phyloP scores from a whole-genome alignment of 2,329 filamentous ascomycete genomes.

The Talaromyces sp. region DNA sequence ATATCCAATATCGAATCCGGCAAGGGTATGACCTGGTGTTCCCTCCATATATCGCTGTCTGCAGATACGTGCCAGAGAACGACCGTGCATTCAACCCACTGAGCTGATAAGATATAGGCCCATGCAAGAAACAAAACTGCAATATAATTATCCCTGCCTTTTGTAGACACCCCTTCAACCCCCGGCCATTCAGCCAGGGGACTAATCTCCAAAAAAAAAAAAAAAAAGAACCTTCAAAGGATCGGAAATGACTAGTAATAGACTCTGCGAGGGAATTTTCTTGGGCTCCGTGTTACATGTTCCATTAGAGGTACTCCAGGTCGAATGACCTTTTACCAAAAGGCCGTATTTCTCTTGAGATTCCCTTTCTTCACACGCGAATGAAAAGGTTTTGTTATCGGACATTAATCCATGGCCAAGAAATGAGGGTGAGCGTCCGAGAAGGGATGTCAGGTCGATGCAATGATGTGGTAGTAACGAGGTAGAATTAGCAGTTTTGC shows the following conservation, averaged over 20 bases:
- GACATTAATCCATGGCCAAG: not conserved
- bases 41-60: not conserved
- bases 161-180: not conserved
- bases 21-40: too few relatives aligned
- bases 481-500: not conserved
- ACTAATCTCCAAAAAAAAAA: not conserved
- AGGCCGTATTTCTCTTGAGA: not conserved
- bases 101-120: slow-evolving; percentile 21
- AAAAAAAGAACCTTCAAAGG: not conserved
- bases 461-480: not conserved
- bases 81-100: slow-evolving; percentile 19
- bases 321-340: not conserved
- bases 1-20: not conserved
- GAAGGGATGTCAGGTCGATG: not conserved
- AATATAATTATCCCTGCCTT: slow-evolving; percentile 20
- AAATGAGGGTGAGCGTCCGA: not conserved
- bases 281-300: not conserved
- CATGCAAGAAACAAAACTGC: slow-evolving; percentile 20
- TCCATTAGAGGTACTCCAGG: not conserved
- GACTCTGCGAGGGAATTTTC: not conserved
- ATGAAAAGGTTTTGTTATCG: not conserved
- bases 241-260: not conserved
- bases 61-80: slow-evolving; percentile 17
- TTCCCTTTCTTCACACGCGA: not conserved
- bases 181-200: not conserved